Evolutionary conservation across 1,284 basidiomycete genomes (phyloP), one percentile per base, ranked within the genome.

Genomic region (Xerocomus nothofagi): DNA sequence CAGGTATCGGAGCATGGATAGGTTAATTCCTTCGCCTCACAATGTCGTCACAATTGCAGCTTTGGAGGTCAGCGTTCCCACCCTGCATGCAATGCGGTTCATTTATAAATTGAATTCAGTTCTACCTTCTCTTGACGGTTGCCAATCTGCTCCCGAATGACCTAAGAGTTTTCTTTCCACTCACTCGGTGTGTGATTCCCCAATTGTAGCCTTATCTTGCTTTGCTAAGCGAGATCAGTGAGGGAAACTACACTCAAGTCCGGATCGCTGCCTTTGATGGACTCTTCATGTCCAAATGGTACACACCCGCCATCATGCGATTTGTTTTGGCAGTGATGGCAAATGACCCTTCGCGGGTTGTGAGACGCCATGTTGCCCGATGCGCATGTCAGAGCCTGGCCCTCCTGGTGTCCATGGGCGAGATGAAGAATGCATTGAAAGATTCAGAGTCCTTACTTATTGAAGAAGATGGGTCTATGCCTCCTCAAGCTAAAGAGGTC

Each of bases 251-350:
- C 60, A 87, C 87, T 5, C 90, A 93, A 59, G 87, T 99, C 29
- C 88, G 97, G 26, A 79, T 93, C 44, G 84, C 91, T 3, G 96
- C 97, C 3, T 95, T 99, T 60, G 94, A 99, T 67, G 90, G 91
- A 18, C 78, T 99, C 4, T 86, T 99, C 70, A 77, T 98, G 50
- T 89, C 91, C 40, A 93, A 91, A 45, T 92, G 90, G 90, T 91
- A 88, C 63, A 78, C 82, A 0, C 84, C 87, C 18, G 81, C 83
- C 58, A 83, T 99, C 54, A 88, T 93, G 75, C 82, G 85, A 23
- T 99, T 98, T 66, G 78, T 98, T 58, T 81, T 97, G 50, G 81
- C 92, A n/a, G 86, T 98, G 46, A 86, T 98, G 71, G 82, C 86
- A 3, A 79, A 86, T 59, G 96, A 99, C 66, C 79, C 89, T 26